A percentile compares a stretch with the other conserved stretches of the same genome.
phyloP scores from a whole-genome alignment of 208 protist genomes.

The Crithidia brevicula region DNA sequence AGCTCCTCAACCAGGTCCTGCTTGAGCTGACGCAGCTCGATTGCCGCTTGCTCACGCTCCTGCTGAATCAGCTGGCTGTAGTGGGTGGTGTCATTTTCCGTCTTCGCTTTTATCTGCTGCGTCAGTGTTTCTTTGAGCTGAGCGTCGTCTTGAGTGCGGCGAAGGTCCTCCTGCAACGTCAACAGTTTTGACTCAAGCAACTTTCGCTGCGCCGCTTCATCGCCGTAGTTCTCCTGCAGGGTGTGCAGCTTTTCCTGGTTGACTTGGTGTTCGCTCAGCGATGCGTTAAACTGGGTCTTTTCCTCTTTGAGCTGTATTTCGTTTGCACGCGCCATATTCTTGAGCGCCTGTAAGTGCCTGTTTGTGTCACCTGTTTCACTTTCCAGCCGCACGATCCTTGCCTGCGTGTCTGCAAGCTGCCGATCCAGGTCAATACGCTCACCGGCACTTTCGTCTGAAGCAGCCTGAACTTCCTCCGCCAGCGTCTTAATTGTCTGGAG shows the following conservation, averaged over 20 bases:
- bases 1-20: constrained; percentile 71
- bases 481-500: constrained; percentile 46
- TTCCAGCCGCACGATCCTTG: constrained; percentile 41
- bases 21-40: constrained; percentile 66
- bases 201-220: constrained; percentile 45
- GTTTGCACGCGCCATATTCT: constrained; percentile 45
- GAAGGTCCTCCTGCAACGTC: constrained; percentile 49
- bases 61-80: constrained; percentile 72
- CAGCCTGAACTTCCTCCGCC: constrained; percentile 45
- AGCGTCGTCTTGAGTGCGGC: constrained; percentile 40
- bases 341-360: constrained; percentile 55
- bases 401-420: constrained; percentile 54
- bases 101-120: constrained; percentile 58
- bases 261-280: constrained; percentile 39
- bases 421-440: constrained; percentile 70
- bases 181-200: constrained; percentile 58
- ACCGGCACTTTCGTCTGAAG: constrained; percentile 44
- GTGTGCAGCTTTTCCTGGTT: constrained; percentile 48
- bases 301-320: constrained; percentile 55
- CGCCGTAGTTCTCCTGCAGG: constrained; percentile 40
- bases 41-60: constrained; percentile 54
- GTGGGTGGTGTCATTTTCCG: constrained; percentile 64
- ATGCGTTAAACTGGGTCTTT: constrained; percentile 53
- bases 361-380: constrained; percentile 55
- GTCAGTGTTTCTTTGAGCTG: constrained; percentile 61